Conservation (phyloP, 306 rosid genomes). For the Boehmeria nivea region DNA sequence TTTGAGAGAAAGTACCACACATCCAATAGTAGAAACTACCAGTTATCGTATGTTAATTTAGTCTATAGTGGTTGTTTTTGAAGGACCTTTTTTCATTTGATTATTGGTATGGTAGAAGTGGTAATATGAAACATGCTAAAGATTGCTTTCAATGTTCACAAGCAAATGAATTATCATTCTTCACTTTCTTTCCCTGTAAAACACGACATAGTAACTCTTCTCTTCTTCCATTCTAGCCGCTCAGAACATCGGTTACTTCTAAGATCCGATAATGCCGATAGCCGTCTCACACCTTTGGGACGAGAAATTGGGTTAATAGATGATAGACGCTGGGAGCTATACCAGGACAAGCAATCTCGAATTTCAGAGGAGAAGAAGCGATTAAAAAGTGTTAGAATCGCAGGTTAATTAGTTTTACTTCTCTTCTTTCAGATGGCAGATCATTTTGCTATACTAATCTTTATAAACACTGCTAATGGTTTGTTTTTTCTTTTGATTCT, state of each 20-base stretch:
- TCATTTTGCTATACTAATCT: background rate
- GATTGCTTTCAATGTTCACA: too few species aligned
- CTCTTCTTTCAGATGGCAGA: conserved; percentile 3
- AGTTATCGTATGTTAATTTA: too few species aligned
- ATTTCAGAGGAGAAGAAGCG: conserved; percentile 88
- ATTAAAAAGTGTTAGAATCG: conserved; percentile 65
- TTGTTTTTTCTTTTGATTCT: conserved; percentile 11
- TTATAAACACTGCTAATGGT: background rate
- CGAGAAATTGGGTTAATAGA: conserved; percentile 88
- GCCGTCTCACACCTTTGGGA: conserved; percentile 91
- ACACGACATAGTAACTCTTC: too few species aligned
- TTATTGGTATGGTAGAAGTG: too few species aligned
- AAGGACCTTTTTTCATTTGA: too few species aligned
- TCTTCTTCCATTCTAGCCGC: conserved; percentile 53
- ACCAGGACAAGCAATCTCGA: conserved; percentile 76
- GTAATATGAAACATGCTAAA: too few species aligned
- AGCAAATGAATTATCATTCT: too few species aligned
- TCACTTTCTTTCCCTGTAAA: too few species aligned
- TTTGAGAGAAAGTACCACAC: too few species aligned
- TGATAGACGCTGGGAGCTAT: conserved; percentile 89
- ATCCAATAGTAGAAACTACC: too few species aligned
- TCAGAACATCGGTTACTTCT: conserved; percentile 95
- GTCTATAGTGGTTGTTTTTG: too few species aligned
- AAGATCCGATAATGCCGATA: conserved; percentile 94
- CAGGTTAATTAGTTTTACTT: conserved; percentile 42